These are phyloP conservation scores for Peniophora sp. DNA, from an alignment of 1,284 basidiomycete species.

Conservation along the genomic window DNA sequence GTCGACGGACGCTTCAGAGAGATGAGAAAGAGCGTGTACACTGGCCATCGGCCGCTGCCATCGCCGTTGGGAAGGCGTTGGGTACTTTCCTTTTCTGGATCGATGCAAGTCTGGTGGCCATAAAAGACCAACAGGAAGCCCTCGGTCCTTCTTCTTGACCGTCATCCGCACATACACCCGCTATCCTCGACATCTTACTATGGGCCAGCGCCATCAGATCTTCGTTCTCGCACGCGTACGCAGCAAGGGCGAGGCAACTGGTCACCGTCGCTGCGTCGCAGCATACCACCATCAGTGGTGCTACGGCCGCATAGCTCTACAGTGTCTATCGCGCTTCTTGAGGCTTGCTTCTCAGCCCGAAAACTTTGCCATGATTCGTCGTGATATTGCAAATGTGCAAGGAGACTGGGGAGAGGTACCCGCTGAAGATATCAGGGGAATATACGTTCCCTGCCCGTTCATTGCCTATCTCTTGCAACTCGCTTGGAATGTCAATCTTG, in stretches of 20 bases:
- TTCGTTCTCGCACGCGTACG: constrained; percentile 27
- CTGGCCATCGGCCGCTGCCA: too few species aligned
- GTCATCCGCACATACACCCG: too few species aligned
- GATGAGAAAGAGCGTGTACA: too few species aligned
- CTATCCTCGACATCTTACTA: too few species aligned
- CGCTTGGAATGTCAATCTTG: constrained; percentile 7
- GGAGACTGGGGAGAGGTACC: constrained; percentile 15
- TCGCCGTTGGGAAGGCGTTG: too few species aligned
- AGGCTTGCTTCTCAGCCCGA: constrained; percentile 24
- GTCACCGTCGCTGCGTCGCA: constrained; percentile 28
- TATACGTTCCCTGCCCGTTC: constrained; percentile 21
- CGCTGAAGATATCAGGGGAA: constrained; percentile 8
- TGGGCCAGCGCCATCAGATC: constrained; percentile 23
- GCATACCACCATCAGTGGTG: constrained; percentile 31
- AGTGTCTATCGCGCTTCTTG: constrained; percentile 22
- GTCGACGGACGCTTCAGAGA: too few species aligned
- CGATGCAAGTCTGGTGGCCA: too few species aligned
- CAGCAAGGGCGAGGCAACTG: constrained; percentile 11
- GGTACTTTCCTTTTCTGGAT: too few species aligned
- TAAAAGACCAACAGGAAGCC: too few species aligned
- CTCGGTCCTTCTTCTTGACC: too few species aligned
- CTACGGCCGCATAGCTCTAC: constrained; percentile 22
- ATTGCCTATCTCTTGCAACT: constrained; percentile 10
- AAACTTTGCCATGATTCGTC: constrained; percentile 26
- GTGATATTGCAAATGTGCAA: constrained; percentile 14